Conservation (phyloP, 2,329 filamentous ascomycete species). For the Proliferodiscus dingleyae region DNA sequence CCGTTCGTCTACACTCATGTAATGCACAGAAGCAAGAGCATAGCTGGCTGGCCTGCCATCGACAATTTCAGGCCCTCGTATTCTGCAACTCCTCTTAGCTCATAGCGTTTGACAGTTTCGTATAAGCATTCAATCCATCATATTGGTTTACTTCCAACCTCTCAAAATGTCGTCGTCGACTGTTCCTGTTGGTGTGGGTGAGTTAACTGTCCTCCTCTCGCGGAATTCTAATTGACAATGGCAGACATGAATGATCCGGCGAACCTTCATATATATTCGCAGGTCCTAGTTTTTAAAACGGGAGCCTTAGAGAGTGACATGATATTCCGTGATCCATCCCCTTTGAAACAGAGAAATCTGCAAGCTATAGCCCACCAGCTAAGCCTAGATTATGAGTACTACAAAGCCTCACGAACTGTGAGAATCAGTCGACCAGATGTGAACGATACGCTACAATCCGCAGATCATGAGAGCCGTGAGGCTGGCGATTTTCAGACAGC, state of each 20-base stretch:
- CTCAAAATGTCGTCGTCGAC: background rate
- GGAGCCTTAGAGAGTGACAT: constrained; percentile 3
- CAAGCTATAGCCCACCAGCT: constrained; percentile 4
- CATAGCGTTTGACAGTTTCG: no score
- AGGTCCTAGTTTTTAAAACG: constrained; percentile 15
- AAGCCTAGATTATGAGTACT: constrained; percentile 7
- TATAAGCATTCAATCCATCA: background rate
- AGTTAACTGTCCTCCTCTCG: background rate
- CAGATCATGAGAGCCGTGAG: background rate
- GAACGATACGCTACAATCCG: background rate
- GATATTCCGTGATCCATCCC: background rate
- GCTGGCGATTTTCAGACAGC: background rate
- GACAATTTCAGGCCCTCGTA: no score
- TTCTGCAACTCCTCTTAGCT: no score
- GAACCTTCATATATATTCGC: constrained; percentile 12
- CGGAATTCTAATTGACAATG: background rate
- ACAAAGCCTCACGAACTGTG: background rate
- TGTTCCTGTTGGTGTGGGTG: background rate
- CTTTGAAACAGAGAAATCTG: constrained; percentile 5
- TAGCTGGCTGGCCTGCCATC: no score
- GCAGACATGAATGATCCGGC: constrained; percentile 15
- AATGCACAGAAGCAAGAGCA: no score
- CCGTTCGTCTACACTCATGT: no score
- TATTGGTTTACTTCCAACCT: no score
- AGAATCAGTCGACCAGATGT: constrained; percentile 4